Evolutionary conservation across 2,329 filamentous ascomycete species (phyloP).

Genomic region (Coniochaeta sp.): DNA sequence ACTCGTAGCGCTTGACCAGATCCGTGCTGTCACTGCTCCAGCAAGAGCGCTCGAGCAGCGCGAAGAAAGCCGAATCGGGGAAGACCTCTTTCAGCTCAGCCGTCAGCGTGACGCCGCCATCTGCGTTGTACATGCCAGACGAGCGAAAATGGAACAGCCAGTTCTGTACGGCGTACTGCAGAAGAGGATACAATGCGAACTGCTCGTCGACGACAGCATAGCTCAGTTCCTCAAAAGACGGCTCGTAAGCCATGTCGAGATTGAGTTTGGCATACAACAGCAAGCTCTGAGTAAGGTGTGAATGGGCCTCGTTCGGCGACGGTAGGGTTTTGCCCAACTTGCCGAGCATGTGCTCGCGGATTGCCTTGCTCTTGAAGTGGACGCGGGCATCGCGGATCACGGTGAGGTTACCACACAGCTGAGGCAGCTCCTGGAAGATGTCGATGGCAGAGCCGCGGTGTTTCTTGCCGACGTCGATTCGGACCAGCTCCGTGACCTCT

Average conservation of each 20-base stretch:
- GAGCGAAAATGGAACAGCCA: slow-evolving; percentile 28
- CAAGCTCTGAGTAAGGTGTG: slow-evolving; percentile 23
- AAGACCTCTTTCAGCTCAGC: slow-evolving; percentile 27
- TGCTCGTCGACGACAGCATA: slow-evolving; percentile 15
- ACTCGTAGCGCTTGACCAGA: slow-evolving; percentile 20
- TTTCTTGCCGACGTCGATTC: slow-evolving; percentile 16
- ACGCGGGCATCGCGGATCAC: slow-evolving; percentile 24
- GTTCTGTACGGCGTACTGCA: slow-evolving; percentile 26
- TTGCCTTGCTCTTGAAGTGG: slow-evolving; percentile 28
- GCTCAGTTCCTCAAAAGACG: slow-evolving; percentile 19
- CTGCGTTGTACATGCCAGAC: slow-evolving; percentile 20
- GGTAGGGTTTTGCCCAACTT: slow-evolving; percentile 26
- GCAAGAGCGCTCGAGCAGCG: slow-evolving; percentile 24
- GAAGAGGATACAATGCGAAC: slow-evolving; percentile 20
- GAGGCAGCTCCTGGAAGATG: slow-evolving; percentile 12
- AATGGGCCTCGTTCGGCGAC: slow-evolving; percentile 24
- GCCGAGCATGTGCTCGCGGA: slow-evolving; percentile 21
- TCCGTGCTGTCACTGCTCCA: slow-evolving; percentile 17
- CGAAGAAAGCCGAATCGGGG: slow-evolving; percentile 26
- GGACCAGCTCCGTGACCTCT: slow-evolving; percentile 25
- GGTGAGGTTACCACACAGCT: slow-evolving; percentile 19
- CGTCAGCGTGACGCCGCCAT: slow-evolving; percentile 20
- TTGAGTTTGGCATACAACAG: slow-evolving; percentile 25
- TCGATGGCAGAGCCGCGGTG: slow-evolving; percentile 13
- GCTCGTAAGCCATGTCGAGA: slow-evolving; percentile 17